Conservation (phyloP, 768 basidiomycete genomes). For the Sporobolomyces phaffii region DNA sequence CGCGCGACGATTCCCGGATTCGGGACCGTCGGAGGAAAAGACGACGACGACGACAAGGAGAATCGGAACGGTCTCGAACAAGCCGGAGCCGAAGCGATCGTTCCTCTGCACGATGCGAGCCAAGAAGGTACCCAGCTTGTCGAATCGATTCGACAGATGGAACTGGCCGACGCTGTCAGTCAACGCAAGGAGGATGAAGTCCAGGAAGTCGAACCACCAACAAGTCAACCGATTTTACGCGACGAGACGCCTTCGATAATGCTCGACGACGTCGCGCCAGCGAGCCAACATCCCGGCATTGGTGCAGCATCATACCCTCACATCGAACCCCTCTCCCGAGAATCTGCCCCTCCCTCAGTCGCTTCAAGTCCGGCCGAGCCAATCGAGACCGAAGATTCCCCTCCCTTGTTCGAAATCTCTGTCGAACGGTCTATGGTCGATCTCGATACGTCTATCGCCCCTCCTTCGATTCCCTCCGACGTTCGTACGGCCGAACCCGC, state of each 20-base stretch:
- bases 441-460: background rate
- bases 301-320: background rate
- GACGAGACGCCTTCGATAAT: background rate
- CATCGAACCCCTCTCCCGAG: background rate
- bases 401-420: conserved; percentile 27
- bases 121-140: conserved; percentile 3
- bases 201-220: background rate
- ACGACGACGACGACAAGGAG: conserved; percentile 25
- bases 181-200: background rate
- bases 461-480: background rate
- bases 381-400: background rate
- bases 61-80: background rate
- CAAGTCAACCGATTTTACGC: no score
- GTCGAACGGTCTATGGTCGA: background rate
- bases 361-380: background rate
- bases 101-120: background rate
- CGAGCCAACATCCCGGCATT: conserved; percentile 15
- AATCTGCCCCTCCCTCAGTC: background rate
- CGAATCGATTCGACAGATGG: conserved; percentile 10
- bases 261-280: no score
- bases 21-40: conserved; percentile 29
- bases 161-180: background rate
- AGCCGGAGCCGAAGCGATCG: background rate
- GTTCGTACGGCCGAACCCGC: background rate
- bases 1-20: background rate